Conservation (phyloP, 495 filamentous ascomycete species). For the Tuber calosporum region DNA sequence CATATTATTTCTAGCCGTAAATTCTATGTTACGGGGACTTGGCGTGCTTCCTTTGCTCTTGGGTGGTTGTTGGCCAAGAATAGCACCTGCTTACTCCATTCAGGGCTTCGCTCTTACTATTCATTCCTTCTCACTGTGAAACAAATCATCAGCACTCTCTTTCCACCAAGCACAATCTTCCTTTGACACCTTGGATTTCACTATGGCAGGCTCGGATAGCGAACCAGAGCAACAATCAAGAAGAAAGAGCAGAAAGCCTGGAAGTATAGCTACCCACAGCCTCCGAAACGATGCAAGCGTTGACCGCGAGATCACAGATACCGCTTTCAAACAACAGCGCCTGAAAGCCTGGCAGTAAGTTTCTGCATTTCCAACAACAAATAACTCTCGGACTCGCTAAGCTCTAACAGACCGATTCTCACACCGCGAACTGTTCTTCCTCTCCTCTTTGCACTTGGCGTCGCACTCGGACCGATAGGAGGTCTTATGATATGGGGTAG, state of each 20-base stretch:
- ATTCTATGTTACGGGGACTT: neutral
- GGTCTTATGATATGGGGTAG: conserved; percentile 75
- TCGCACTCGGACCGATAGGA: conserved; percentile 80
- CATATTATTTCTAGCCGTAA: neutral
- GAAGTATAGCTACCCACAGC: conserved; percentile 53
- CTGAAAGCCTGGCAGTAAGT: conserved; percentile 91
- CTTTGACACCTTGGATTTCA: neutral
- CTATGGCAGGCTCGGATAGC: neutral
- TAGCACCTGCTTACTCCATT: neutral
- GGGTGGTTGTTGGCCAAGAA: neutral
- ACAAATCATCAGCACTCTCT: neutral
- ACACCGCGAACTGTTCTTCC: conserved; percentile 88
- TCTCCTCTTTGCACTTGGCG: conserved; percentile 73
- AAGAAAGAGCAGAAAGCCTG: conserved; percentile 69
- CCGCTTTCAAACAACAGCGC: conserved; percentile 84
- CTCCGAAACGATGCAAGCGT: conserved; percentile 22
- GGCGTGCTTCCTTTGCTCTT: neutral
- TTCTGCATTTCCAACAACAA: conserved; percentile 5
- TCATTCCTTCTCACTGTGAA: neutral
- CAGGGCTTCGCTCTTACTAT: neutral
- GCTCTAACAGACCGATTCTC: conserved; percentile 64
- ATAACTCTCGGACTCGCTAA: neutral
- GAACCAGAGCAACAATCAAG: neutral
- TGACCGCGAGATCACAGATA: conserved; percentile 51
- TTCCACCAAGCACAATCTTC: neutral